Evolutionary conservation across 2,329 filamentous ascomycete genomes (phyloP).

Genomic region (Ophiostoma ips): DNA sequence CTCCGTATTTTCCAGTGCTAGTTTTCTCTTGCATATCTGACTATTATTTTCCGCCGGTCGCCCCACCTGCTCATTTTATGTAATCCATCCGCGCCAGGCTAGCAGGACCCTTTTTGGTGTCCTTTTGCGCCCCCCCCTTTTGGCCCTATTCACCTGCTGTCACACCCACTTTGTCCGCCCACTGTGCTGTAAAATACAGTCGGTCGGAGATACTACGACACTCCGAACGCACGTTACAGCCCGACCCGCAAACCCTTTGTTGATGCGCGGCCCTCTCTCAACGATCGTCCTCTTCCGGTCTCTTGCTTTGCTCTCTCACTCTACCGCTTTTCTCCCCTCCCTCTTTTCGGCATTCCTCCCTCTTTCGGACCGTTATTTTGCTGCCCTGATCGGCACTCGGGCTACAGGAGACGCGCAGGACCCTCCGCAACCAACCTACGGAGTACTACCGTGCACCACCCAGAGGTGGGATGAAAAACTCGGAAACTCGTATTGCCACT

Average conservation of each 20-base stretch:
- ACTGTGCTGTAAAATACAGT: conserved; percentile 1
- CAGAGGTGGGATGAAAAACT: too few relatives aligned
- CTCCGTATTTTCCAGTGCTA: not conserved
- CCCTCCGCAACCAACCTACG: not conserved
- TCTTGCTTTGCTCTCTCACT: not conserved
- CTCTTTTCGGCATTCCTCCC: not conserved
- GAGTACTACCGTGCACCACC: too few relatives aligned
- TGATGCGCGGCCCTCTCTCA: not conserved
- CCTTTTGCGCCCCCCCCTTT: not conserved
- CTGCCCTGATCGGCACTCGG: conserved; percentile 4
- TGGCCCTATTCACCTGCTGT: not conserved
- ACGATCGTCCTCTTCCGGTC: not conserved
- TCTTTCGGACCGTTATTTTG: conserved; percentile 3
- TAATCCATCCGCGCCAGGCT: not conserved
- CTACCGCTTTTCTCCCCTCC: not conserved
- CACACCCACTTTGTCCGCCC: not conserved
- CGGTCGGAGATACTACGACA: too few relatives aligned
- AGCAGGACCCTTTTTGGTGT: not conserved
- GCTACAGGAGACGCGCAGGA: not conserved
- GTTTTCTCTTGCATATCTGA: not conserved
- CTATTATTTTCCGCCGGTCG: not conserved
- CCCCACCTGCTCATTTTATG: not conserved
- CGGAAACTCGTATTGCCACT: too few relatives aligned
- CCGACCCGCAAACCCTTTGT: not conserved
- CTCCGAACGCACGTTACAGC: too few relatives aligned